Percentiles rank a stretch among this genome's conserved stretches.
Evolutionary conservation across 495 filamentous ascomycete species (phyloP).

Genomic region (Cenococcum geophilum): DNA sequence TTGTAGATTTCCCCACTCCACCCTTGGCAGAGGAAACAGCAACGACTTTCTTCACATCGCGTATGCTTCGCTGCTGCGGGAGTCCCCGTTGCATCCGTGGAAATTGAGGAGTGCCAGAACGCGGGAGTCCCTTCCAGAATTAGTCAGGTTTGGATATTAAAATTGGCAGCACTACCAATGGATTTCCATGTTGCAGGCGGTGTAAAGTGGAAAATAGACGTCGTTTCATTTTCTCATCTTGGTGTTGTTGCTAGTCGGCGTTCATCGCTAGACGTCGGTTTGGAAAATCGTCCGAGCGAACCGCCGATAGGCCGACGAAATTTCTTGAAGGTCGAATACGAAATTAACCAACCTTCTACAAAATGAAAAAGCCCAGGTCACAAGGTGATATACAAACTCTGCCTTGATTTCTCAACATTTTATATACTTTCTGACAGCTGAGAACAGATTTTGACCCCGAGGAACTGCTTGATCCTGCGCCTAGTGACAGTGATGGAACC

Average conservation of each 20-base stretch:
- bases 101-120: conserved; percentile 63
- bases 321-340: background rate
- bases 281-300: conserved; percentile 12
- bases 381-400: conserved; percentile 7
- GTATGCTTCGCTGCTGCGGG: conserved; percentile 71
- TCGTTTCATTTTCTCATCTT: conserved; percentile 43
- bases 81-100: conserved; percentile 79
- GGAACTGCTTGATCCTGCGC: conserved; percentile 49
- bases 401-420: background rate
- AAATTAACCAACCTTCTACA: background rate
- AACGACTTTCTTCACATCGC: conserved; percentile 76
- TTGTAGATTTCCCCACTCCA: conserved; percentile 91
- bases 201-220: conserved; percentile 61
- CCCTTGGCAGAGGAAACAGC: conserved; percentile 95
- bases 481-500: conserved; percentile 45
- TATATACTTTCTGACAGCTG: background rate
- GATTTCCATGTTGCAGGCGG: conserved; percentile 78
- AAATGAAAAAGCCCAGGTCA: conserved; percentile 35
- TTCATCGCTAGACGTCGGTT: background rate
- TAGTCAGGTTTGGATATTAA: background rate
- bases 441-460: conserved; percentile 81
- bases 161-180: conserved; percentile 53
- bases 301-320: background rate
- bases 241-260: background rate
- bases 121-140: conserved; percentile 64